Base-by-base conservation (phyloP, 495 filamentous ascomycete species). In the Tuber borchii region DNA sequence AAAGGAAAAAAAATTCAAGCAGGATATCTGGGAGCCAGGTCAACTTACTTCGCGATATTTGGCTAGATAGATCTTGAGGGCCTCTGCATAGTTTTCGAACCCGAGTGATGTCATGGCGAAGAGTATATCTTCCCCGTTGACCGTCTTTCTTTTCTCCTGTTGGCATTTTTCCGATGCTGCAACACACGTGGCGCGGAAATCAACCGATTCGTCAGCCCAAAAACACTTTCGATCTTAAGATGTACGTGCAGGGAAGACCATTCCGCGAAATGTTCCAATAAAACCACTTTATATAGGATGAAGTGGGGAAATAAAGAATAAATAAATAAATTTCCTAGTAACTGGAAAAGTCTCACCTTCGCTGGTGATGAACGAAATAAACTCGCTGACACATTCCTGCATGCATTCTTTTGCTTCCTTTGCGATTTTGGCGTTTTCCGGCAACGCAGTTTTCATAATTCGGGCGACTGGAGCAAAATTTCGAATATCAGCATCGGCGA, bases 341-440 rank as follows among this genome's bases (percentile, higher is more conserved):
- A 34, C 26, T 65, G 39, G 44, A 74, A 44, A 43, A 74, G 71
- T 85, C 87, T 73, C 83, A 97, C 95, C 95, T 88, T 99, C 95
- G 84, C 94, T 97, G 42, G 95, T 99, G 85, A 99, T 99, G 87
- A 99, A 99, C 26, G 95, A 97, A 87, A 99, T 99, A 85, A 98
- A 99, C 88, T 99, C 95, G 91, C 94, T 97, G 76, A 99, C 95
- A 82, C 95, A 99, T 86, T 99, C 95, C 85, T 99, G 95, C 95
- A 99, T 98, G 86, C 95, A 99, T 84, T 99, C 95, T 84, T 99
- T 99, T 45, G 95, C 95, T 84, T 99, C 95, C 83, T 99, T 99
- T 65, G 95, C 95, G 78, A 99, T 99, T 87, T 99, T 99, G 74
- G 95, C 95, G 84, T 99, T 99, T 78, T 99, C 96, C 22, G 95